Evolutionary conservation across 2,329 filamentous ascomycete genomes (phyloP), one percentile per base, ranked within the genome.

Genomic region (Colletotrichum sp.): DNA sequence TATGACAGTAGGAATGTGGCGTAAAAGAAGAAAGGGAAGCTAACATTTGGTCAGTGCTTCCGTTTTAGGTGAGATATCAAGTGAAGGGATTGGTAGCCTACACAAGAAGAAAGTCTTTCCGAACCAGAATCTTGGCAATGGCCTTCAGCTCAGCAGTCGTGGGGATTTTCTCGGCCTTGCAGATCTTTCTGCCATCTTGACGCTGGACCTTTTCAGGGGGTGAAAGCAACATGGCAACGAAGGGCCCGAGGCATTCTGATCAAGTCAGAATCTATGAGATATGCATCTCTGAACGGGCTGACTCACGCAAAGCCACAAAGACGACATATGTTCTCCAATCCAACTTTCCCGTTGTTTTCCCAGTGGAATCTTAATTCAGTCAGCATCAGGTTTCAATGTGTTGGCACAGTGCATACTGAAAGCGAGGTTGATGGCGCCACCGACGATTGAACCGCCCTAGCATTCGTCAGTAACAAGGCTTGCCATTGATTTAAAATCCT

Each of bases 1-100:
- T 80, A 80, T 5, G 78, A 78, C 1, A 79, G 78, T 12, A 71
- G 58, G 48, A 73, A 70, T 16, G 68, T 76, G 12, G 61, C 70
- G 58, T 75, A 72, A n/a, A 75, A 72, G 56, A 73, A 71, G 21
- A 70, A 69, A 7, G 56, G 73, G 2, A 71, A 72, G 3, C 73
- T 75, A 5, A 3, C 0, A 10, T 52, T 32, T 3, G 6, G 65
- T n/a, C 3, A 48, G 7, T 18, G 24, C n/a, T 28, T 26, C 28
- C 0, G 2, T 3, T 9, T 1, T 32, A 4, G 8, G 4, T 24
- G 7, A n/a, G 10, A 16, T 24, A 2, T 1, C 1, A n/a, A 1
- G 8, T 9, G 32, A n/a, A 3, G 5, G 13, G 12, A 56, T 10
- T 26, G 1, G 12, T 8, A 18, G 43, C 76, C 68, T 69, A 77